These are phyloP conservation scores for Paramecium sexaurelia DNA, from an alignment of 73 alveolate genomes.

Conservation along the genomic window DNA sequence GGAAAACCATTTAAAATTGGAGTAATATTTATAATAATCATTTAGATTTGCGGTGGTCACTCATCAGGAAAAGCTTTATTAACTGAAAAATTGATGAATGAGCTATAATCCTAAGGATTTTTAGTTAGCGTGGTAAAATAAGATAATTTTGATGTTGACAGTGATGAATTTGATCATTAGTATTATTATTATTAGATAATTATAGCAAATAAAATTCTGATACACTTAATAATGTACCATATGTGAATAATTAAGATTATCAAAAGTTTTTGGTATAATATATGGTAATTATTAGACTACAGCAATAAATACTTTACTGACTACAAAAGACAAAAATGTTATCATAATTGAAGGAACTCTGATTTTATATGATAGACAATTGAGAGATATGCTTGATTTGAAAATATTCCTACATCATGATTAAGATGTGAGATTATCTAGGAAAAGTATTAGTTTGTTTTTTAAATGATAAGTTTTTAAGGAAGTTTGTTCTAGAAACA, in stretches of 20 bases:
- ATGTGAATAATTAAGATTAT: background rate
- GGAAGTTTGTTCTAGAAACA: background rate
- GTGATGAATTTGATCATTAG: conserved; percentile 11
- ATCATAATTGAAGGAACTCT: conserved; percentile 94
- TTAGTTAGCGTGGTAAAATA: background rate
- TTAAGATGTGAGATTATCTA: conserved; percentile 92
- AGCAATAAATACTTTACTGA: background rate
- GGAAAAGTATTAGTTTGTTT: conserved; percentile 73
- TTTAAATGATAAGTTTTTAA: background rate
- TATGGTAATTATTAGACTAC: background rate
- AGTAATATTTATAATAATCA: background rate
- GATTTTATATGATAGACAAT: conserved; percentile 74
- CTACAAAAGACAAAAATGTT: conserved; percentile 28
- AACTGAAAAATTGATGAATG: background rate
- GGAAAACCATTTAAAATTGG: conserved; percentile 36
- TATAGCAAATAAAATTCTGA: background rate
- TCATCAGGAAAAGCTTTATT: conserved; percentile 48
- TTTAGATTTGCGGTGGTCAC: conserved; percentile 46
- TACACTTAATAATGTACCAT: background rate
- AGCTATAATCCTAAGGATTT: background rate
- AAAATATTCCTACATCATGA: conserved; percentile 91
- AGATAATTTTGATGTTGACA: conserved; percentile 27
- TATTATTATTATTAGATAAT: background rate
- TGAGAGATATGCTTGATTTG: conserved; percentile 83
- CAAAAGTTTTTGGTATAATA: background rate